phyloP scores from a whole-genome alignment of 352 stramenopile genomes.

The Globisporangium cederbergense region DNA sequence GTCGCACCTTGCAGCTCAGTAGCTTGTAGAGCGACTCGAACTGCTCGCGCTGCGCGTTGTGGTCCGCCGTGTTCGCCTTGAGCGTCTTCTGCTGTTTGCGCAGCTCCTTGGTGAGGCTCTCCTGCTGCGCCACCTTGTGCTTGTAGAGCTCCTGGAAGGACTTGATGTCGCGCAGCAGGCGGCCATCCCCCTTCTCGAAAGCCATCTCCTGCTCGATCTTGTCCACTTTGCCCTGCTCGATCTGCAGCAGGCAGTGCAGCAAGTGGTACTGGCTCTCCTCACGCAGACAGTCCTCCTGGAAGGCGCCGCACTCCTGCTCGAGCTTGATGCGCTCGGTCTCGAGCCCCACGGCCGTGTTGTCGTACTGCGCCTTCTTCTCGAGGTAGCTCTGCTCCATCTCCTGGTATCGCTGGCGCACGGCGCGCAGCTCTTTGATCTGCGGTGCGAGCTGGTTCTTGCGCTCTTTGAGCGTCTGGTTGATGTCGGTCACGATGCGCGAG shows the following conservation, averaged over 20 bases:
- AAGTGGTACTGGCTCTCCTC: constrained; percentile 88
- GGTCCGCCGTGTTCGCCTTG: constrained; percentile 74
- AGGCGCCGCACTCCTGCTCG: constrained; percentile 85
- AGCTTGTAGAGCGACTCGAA: constrained; percentile 85
- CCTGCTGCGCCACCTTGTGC: constrained; percentile 89
- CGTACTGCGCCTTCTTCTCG: constrained; percentile 87
- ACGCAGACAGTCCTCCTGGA: constrained; percentile 85
- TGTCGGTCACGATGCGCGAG: constrained; percentile 87
- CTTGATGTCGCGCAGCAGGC: constrained; percentile 84
- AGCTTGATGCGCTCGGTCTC: constrained; percentile 89
- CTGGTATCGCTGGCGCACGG: constrained; percentile 85
- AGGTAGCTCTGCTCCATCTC: constrained; percentile 89
- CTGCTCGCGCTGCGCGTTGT: constrained; percentile 76
- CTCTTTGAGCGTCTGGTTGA: constrained; percentile 89
- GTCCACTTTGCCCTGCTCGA: constrained; percentile 73
- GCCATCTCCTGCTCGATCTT: constrained; percentile 85
- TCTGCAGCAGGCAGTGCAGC: constrained; percentile 69
- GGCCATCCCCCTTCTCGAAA: constrained; percentile 79
- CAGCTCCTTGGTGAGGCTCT: constrained; percentile 87
- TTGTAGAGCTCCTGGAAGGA: constrained; percentile 90
- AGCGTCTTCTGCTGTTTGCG: constrained; percentile 88
- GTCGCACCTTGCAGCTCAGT: constrained; percentile 71
- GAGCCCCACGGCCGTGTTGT: constrained; percentile 84
- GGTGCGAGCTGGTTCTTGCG: constrained; percentile 91
- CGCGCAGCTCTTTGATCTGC: constrained; percentile 90